Percentiles rank a stretch among this genome's conserved stretches.
phyloP scores from a whole-genome alignment of 78 protist genomes.

The Dictyostelium purpureum region DNA sequence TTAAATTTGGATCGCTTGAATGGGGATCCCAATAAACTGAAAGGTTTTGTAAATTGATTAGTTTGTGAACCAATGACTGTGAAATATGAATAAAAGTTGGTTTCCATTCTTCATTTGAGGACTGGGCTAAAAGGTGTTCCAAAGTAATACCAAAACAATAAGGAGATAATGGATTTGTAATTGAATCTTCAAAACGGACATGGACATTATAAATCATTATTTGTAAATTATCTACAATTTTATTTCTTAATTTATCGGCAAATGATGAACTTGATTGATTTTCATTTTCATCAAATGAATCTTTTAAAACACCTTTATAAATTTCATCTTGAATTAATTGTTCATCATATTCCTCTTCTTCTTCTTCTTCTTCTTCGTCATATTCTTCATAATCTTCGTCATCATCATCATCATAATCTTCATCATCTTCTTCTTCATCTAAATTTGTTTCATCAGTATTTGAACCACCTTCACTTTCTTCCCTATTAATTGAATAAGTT shows the following conservation, averaged over 20 bases:
- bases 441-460: not conserved
- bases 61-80: conserved; percentile 65
- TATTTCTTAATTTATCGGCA: conserved; percentile 56
- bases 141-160: conserved; percentile 79
- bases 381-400: not conserved
- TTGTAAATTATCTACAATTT: conserved; percentile 82
- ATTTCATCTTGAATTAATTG: not conserved
- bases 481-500: not conserved
- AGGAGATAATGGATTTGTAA: conserved; percentile 50
- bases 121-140: conserved; percentile 69
- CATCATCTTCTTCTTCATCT: conserved; percentile 10
- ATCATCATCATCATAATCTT: not conserved
- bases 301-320: not conserved
- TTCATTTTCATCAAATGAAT: not conserved
- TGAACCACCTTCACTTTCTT: not conserved
- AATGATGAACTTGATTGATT: conserved; percentile 9
- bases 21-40: conserved; percentile 67
- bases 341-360: not conserved
- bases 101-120: conserved; percentile 73
- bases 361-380: not conserved
- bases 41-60: conserved; percentile 30
- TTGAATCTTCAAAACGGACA: conserved; percentile 70
- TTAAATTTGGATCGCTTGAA: not conserved
- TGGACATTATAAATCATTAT: conserved; percentile 72
- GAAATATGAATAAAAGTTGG: conserved; percentile 52